Conservation (phyloP, 805 yeast genomes). For the Candida argentea region DNA sequence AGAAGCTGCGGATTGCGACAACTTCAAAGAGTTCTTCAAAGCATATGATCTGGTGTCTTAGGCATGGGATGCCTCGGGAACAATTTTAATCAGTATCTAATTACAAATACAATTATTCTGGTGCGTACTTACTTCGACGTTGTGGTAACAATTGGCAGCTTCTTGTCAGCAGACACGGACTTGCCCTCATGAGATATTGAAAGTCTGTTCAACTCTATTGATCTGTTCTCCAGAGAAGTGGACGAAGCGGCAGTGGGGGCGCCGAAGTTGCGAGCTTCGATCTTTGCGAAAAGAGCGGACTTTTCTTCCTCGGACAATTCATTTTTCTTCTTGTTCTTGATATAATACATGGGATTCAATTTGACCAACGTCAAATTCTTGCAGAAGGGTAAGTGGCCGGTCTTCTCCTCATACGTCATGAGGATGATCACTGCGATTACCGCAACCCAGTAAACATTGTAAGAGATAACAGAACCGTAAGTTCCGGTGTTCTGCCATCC, state of each 20-base stretch:
- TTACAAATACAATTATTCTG: too few relatives aligned
- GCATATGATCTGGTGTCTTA: slow-evolving; percentile 41
- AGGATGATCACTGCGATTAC: slow-evolving; percentile 8
- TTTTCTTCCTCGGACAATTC: slow-evolving; percentile 45
- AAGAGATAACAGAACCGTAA: slow-evolving; percentile 16
- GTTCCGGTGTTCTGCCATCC: slow-evolving; percentile 21
- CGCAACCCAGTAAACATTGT: slow-evolving; percentile 16
- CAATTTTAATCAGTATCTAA: too few relatives aligned
- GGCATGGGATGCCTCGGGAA: not conserved
- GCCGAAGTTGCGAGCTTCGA: too few relatives aligned
- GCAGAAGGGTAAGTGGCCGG: slow-evolving; percentile 16
- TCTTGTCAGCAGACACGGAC: too few relatives aligned
- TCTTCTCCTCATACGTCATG: slow-evolving; percentile 16
- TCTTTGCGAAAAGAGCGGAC: slow-evolving; percentile 41
- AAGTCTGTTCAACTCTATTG: too few relatives aligned
- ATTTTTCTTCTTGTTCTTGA: slow-evolving; percentile 57
- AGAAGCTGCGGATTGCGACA: slow-evolving; percentile 54
- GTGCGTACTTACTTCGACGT: not conserved
- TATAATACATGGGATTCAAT: slow-evolving; percentile 67
- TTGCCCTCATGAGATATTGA: too few relatives aligned
- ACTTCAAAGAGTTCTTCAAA: slow-evolving; percentile 47
- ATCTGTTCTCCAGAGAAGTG: too few relatives aligned
- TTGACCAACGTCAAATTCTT: slow-evolving; percentile 15
- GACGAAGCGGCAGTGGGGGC: too few relatives aligned
- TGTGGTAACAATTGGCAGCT: too few relatives aligned